phyloP scores from a whole-genome alignment of 2,329 filamentous ascomycete genomes.

The Talaromyces sp. region DNA sequence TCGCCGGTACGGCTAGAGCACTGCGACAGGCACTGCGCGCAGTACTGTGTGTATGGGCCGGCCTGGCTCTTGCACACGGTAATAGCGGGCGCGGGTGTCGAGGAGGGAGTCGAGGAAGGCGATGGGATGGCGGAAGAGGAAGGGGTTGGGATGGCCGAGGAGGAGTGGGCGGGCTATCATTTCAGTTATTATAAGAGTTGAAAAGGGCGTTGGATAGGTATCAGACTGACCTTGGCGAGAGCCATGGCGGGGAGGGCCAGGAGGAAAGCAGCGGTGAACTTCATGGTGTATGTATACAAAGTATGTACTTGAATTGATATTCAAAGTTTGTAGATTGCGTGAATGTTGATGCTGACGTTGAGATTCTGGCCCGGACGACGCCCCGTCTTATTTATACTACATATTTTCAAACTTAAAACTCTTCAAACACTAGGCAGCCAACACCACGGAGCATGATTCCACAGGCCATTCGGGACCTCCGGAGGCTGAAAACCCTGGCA shows the following conservation, averaged over 20 bases:
- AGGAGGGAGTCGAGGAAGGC: background rate
- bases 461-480: background rate
- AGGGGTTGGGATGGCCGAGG: background rate
- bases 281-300: background rate
- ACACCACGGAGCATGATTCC: background rate
- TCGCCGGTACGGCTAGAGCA: background rate
- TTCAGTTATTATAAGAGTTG: too few species aligned
- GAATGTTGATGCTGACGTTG: background rate
- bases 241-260: background rate
- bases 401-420: background rate
- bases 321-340: background rate
- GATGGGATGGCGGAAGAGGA: background rate
- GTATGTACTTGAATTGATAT: background rate
- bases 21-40: background rate
- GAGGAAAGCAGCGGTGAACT: background rate
- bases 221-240: background rate
- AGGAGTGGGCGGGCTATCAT: background rate
- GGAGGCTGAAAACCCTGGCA: background rate
- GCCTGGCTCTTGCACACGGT: background rate
- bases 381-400: background rate
- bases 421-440: background rate
- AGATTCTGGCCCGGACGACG: background rate
- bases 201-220: too few species aligned
- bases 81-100: background rate
- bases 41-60: background rate